phyloP scores from a whole-genome alignment of 495 filamentous ascomycete species.

The Filosporella fistucella region DNA sequence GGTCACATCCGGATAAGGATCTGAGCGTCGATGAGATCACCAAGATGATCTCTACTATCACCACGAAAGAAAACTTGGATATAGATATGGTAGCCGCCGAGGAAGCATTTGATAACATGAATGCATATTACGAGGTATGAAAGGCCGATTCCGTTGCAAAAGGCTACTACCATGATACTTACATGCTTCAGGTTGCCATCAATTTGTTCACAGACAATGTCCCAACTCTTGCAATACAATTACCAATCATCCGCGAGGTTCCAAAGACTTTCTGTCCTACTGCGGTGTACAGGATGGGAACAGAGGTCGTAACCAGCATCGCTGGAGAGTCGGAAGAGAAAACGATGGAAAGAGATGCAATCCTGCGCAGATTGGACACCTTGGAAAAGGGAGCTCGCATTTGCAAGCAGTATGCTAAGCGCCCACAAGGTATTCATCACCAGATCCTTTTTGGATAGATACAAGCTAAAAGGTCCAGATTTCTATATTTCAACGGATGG shows the following conservation, averaged over 20 bases:
- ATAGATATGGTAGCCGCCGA: conserved; percentile 25
- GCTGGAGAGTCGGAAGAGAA: conserved; percentile 18
- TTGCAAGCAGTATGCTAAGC: conserved; percentile 23
- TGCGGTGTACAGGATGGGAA: conserved; percentile 13
- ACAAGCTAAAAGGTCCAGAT: neutral
- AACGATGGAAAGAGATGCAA: conserved; percentile 9
- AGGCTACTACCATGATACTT: neutral
- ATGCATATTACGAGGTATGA: conserved; percentile 33
- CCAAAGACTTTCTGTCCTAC: conserved; percentile 16
- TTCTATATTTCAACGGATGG: neutral
- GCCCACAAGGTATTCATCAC: neutral
- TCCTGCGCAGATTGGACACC: conserved; percentile 16
- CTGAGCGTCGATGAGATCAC: conserved; percentile 14
- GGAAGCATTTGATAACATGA: conserved; percentile 29
- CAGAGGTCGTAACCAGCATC: conserved; percentile 10
- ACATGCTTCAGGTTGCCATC: conserved; percentile 24
- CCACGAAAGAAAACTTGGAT: neutral
- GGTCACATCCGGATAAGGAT: conserved; percentile 1
- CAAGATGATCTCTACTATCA: neutral
- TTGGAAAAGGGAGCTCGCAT: conserved; percentile 24
- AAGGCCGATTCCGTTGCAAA: neutral
- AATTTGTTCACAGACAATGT: conserved; percentile 33
- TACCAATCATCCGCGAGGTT: conserved; percentile 6
- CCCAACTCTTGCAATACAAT: conserved; percentile 25
- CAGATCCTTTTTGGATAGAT: neutral